phyloP scores from a whole-genome alignment of 2,329 filamentous ascomycete genomes.

The Sporothrix brunneoviolacea region DNA sequence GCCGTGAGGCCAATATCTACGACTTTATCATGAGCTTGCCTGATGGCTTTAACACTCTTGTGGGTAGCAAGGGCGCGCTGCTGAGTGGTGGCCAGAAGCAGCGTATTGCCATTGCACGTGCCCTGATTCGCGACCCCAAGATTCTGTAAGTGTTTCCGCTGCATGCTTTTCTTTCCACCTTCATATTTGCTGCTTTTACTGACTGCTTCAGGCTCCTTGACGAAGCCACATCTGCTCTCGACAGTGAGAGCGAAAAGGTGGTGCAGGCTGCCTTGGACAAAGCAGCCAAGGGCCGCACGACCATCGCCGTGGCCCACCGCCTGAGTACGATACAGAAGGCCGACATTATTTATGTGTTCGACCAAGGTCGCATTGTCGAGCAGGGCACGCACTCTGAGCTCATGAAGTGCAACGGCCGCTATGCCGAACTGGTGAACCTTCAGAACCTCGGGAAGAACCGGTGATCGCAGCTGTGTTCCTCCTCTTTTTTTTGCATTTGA shows the following conservation, averaged over 20 bases:
- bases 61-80: slow-evolving; percentile 80
- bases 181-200: too few relatives aligned
- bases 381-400: slow-evolving; percentile 71
- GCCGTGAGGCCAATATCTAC: slow-evolving; percentile 86
- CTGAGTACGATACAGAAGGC: slow-evolving; percentile 91
- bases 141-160: slow-evolving; percentile 45
- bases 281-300: slow-evolving; percentile 77
- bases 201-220: slow-evolving; percentile 51
- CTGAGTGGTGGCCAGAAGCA: slow-evolving; percentile 91
- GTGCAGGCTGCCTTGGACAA: slow-evolving; percentile 76
- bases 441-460: slow-evolving; percentile 64
- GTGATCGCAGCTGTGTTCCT: neutral
- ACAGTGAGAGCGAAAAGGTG: slow-evolving; percentile 69
- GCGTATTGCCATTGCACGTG: slow-evolving; percentile 86
- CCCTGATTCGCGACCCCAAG: slow-evolving; percentile 83
- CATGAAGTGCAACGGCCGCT: slow-evolving; percentile 63
- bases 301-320: slow-evolving; percentile 89
- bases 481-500: neutral
- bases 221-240: slow-evolving; percentile 72
- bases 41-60: slow-evolving; percentile 77
- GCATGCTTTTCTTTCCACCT: neutral
- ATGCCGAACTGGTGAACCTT: slow-evolving; percentile 71
- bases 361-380: slow-evolving; percentile 80
- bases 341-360: slow-evolving; percentile 94
- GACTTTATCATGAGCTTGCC: slow-evolving; percentile 80